A percentile compares a stretch with the other conserved stretches of the same genome.
Evolutionary conservation across 176 grass and related monocot species (phyloP).

Genomic region (Carex cristatella): DNA sequence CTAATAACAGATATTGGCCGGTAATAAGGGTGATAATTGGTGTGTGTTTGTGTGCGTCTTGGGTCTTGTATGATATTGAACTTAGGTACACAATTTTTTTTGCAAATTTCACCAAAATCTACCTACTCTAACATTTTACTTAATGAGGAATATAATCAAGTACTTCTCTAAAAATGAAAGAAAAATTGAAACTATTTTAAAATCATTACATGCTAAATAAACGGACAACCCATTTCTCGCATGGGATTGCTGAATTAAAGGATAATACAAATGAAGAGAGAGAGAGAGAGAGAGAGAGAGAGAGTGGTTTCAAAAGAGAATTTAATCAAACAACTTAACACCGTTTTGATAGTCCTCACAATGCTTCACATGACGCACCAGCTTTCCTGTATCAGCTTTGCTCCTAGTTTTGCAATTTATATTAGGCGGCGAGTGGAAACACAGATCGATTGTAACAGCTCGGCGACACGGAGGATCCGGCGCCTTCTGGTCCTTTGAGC

Average conservation of each 20-base stretch:
- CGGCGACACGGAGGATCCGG: constrained; percentile 14
- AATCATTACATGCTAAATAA: neutral
- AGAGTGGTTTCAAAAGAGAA: neutral
- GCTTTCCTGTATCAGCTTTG: constrained; percentile 19
- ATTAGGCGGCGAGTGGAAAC: constrained; percentile 55
- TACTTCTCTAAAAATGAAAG: neutral
- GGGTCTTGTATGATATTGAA: too few species aligned
- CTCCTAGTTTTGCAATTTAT: constrained; percentile 49
- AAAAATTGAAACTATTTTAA: neutral
- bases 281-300: neutral
- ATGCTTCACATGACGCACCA: constrained; percentile 45
- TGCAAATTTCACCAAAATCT: too few species aligned
- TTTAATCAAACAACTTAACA: constrained; percentile 47
- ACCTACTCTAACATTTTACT: neutral
- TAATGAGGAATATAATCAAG: neutral
- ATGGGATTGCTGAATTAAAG: neutral
- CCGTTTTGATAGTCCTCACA: constrained; percentile 46
- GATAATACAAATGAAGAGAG: neutral
- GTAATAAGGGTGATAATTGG: too few species aligned
- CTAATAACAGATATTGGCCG: too few species aligned
- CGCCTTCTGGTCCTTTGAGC: neutral
- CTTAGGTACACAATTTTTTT: too few species aligned
- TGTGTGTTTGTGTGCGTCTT: too few species aligned
- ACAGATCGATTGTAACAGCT: constrained; percentile 45
- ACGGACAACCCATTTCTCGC: neutral